phyloP scores from a whole-genome alignment of 257 asterid genomes.

The Fraxinus cuspidata region DNA sequence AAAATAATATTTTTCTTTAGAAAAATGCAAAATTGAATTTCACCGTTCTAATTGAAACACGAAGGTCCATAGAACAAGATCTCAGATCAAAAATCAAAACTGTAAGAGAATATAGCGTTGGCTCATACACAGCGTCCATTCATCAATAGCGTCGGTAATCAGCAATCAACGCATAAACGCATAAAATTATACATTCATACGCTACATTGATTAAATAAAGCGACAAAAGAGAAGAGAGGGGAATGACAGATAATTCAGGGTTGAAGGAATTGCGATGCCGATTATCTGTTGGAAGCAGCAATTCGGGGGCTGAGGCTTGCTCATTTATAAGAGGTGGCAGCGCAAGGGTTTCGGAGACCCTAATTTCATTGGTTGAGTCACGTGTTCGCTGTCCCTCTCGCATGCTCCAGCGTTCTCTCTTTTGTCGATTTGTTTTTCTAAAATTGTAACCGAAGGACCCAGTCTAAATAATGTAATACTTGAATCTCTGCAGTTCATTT shows the following conservation, averaged over 20 bases:
- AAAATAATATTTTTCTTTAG: too few species aligned
- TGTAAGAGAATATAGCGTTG: constrained; percentile 49
- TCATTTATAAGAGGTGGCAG: not conserved
- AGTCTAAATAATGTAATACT: not conserved
- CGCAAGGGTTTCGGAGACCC: not conserved
- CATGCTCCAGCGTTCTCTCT: not conserved
- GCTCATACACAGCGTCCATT: constrained; percentile 70
- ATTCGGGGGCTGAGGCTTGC: not conserved
- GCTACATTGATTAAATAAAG: not conserved
- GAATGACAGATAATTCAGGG: too few species aligned
- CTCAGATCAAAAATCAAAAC: constrained; percentile 31
- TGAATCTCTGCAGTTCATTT: not conserved
- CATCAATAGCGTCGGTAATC: constrained; percentile 59
- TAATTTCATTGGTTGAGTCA: not conserved
- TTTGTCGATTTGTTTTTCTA: too few species aligned
- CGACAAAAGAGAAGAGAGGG: not conserved
- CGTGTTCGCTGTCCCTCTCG: not conserved
- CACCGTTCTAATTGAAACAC: constrained; percentile 42
- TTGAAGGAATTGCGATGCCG: not conserved
- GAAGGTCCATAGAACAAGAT: constrained; percentile 20
- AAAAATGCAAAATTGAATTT: constrained; percentile 18
- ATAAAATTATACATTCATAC: not conserved
- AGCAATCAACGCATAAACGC: constrained; percentile 61
- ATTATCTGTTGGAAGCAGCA: too few species aligned
- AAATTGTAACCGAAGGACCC: not conserved